Base-by-base conservation (phyloP, 1,139 yeast genomes). In the Lodderomyces jiufengensis region DNA sequence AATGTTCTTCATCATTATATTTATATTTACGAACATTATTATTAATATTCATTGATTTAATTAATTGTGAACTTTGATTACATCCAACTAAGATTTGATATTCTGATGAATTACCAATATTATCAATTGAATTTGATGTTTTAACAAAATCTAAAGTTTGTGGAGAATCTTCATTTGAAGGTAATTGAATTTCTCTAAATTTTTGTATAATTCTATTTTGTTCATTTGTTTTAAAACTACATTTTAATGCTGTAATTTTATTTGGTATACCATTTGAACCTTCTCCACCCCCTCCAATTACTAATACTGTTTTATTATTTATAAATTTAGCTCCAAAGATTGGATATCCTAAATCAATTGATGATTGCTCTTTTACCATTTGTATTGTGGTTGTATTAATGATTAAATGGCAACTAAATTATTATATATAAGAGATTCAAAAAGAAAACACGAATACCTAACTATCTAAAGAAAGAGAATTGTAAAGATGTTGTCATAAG, bases 231-330 rank as follows among this genome's bases (percentile, higher is more conserved):
- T 81, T 63, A 54, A 79, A 78, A 48, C 75, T 73, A 38, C 84
- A 66, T 39, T 75, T 66, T 32, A 82, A 60, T 12, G 84, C 87
- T n/a, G 88, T 79, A 48, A 90, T 67, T 55, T 84, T 87, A 59
- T 90, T 90, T 31, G 92, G 85, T 38, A 88, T 78, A 30, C 96
- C 97, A 52, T 86, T 70, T 51, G 76, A 81, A 11, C 95, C 95
- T 57, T 86, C 95, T 27, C 97, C 97, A 26, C 97, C 97, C 31
- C 97, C 98, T 29, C 98, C 98, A 5, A 88, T 78, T 21, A 84
- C 84, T 36, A 88, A 59, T 24, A 88, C 58, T 3, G 81, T 74
- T 46, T 70, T 66, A 47, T 80, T 73, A 48, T 77, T 70, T 37
- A 81, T 66, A 55, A 86, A 90, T 45, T 76, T 74, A 40, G 90